Evolutionary conservation across 1,284 basidiomycete genomes (phyloP), one percentile per base, ranked within the genome.

Genomic region (Dichomitus squalens): DNA sequence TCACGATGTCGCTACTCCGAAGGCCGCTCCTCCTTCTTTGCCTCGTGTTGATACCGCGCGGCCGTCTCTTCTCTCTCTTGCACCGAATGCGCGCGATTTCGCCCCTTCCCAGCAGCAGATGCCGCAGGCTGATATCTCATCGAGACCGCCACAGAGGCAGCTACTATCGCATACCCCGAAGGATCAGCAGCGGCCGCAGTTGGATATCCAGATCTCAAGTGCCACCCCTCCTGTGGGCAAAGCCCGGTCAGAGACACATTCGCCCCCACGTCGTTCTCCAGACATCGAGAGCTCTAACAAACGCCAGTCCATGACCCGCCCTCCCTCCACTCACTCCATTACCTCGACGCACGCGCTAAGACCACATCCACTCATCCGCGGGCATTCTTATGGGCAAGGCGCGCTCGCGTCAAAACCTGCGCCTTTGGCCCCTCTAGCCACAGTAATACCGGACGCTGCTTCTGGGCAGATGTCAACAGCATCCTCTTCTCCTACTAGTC

Each of bases 321-420:
- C 87, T 12, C 79, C 86, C 31, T 89, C 88, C 4, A 80, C 74
- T 18, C 83, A 86, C 66, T 87, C 87, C 20, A 68, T 81, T 33
- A 66, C 73, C 33, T 69, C 73, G 16, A 67, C 62, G 12, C n/a
- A 41, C 27, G 59, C 75, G 21, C 72, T 87, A 50, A 85, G 86
- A 20, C 88, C 86, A 0, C 88, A 91, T 67, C 89, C 88, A 7
- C 78, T 91, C 50, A 89, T 91, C 61, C 85, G 88, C 53, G 87
- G 87, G 8, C 79, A 85, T 61, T 88, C 88, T 0, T 83, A 80
- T 58, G 83, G 84, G 9, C 78, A 79, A 23, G 64, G 64, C 23
- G 43, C 53, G 27, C 60, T 56, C 49, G 69, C 51, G 56, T 70
- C 77, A 54, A 85, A 82, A 68, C 80, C 84, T 33, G 71, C 79